Base-by-base conservation (phyloP, 768 basidiomycete species). In the Mycena maculata region DNA sequence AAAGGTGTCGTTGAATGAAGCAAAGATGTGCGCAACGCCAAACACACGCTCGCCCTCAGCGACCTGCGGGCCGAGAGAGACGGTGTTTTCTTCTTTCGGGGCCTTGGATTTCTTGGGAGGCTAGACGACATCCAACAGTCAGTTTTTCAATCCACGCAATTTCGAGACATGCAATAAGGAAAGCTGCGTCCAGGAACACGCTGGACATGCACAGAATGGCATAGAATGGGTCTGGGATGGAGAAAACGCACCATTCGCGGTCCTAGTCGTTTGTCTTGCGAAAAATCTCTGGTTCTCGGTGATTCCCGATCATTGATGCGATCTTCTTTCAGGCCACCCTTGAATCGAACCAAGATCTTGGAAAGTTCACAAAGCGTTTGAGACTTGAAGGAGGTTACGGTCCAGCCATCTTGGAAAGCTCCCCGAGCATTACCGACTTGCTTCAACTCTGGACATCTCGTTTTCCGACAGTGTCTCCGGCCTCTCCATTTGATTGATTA, bases 1-100 rank as follows among this genome's bases (percentile, higher is more conserved):
- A 81, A 99, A 99, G 64, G 98, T 99, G 78, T 99, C 98, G 83
- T 99, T 99, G 90, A 99, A 99, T 63, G 95, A 97, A 42, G 98
- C 97, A 75, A 92, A 99, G 84, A 99, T 98, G 86, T 97, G 97
- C 13, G 98, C 98, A 68, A 98, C 96, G 72, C 97, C 97, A 77
- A 97, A 98, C 45, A 99, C 97, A 76, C 92, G 90, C 83, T 98
- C 96, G 77, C 97, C 96, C 80, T 98, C 96, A 67, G 92, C 91
- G 75, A 96, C 94, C 79, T 98, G 92, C 74, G 96, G 97, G 71
- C 97, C 96, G 80, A 98, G 94, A 59, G 91, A 90, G 77, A 96
- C 94, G 72, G 93, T 87, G 77, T 86, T 88, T 77, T 94, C 92
- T 81, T 94, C 92, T 80, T 89, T 90, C 70, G 85, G 86, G 68